These are phyloP conservation scores for Cryphonectria nitschkei DNA, from an alignment of 2,329 filamentous ascomycete species.

Conservation along the genomic window DNA sequence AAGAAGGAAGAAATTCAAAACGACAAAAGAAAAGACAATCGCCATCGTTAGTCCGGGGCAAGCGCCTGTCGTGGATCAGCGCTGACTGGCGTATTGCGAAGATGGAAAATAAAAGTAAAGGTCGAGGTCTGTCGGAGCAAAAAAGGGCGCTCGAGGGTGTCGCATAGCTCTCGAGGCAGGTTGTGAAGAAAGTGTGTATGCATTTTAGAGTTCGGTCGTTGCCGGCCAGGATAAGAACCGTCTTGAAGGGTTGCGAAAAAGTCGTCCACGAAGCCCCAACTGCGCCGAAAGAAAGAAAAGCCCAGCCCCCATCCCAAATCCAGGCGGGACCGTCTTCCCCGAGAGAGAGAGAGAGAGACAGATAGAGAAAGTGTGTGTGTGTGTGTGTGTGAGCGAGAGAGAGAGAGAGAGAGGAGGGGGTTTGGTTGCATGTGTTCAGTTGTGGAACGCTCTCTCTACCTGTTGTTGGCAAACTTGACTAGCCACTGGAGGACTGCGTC, in stretches of 20 bases:
- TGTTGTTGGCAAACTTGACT: conserved; percentile 78
- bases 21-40: neutral
- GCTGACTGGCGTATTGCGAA: conserved; percentile 9
- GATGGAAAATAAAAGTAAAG: neutral
- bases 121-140: neutral
- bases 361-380: conserved; percentile 7
- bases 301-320: conserved; percentile 20
- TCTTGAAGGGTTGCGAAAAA: conserved; percentile 23
- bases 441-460: conserved; percentile 50
- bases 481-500: conserved; percentile 97
- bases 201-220: conserved; percentile 29
- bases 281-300: conserved; percentile 25
- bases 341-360: neutral
- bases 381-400: neutral
- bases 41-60: conserved; percentile 15
- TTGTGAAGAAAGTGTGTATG: conserved; percentile 22
- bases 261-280: conserved; percentile 23
- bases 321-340: conserved; percentile 13
- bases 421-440: neutral
- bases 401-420: conserved; percentile 5
- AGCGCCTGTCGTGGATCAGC: conserved; percentile 16
- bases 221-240: conserved; percentile 29
- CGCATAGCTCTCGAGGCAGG: conserved; percentile 10
- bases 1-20: neutral
- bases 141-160: conserved; percentile 8